Percentiles rank a stretch among this genome's conserved stretches.
Conservation (phyloP, 352 stramenopile species). For the Salisapilia sapeloensis region DNA sequence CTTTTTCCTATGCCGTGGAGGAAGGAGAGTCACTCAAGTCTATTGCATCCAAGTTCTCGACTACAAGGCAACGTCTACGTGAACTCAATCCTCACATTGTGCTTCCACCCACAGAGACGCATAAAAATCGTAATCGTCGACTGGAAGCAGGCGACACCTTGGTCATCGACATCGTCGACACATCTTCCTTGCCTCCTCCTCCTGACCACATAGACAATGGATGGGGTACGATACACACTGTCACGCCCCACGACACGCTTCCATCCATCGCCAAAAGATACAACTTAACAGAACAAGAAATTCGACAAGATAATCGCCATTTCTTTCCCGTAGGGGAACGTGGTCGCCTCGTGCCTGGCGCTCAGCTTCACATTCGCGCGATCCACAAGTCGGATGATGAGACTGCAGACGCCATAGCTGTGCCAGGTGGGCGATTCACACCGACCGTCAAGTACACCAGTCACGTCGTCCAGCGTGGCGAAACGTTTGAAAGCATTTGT, state of each 20-base stretch:
- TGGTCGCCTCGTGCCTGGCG: slow-evolving; percentile 37
- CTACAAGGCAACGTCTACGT: slow-evolving; percentile 26
- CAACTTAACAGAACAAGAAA: slow-evolving; percentile 64
- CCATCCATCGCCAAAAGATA: slow-evolving; percentile 49
- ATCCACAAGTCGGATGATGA: slow-evolving; percentile 67
- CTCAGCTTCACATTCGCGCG: slow-evolving; percentile 60
- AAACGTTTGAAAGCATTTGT: slow-evolving; percentile 67
- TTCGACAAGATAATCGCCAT: slow-evolving; percentile 65
- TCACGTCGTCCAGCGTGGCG: slow-evolving; percentile 20
- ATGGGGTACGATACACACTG: slow-evolving; percentile 74
- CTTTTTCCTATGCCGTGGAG: slow-evolving; percentile 60
- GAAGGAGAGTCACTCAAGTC: slow-evolving; percentile 35
- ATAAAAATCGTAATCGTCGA: too few relatives aligned
- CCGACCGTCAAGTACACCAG: slow-evolving; percentile 37
- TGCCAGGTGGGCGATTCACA: background rate
- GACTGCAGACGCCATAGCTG: slow-evolving; percentile 1
- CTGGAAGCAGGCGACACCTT: too few relatives aligned
- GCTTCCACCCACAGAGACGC: slow-evolving; percentile 1
- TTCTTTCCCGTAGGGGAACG: slow-evolving; percentile 66
- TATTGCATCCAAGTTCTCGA: slow-evolving; percentile 50
- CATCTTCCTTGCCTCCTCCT: slow-evolving; percentile 35
- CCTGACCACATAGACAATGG: slow-evolving; percentile 68
- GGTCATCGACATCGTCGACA: background rate
- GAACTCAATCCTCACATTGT: slow-evolving; percentile 54
- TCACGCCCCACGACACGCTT: slow-evolving; percentile 49